phyloP scores from a whole-genome alignment of 2,329 filamentous ascomycete species.

The Scedosporium boydii region DNA sequence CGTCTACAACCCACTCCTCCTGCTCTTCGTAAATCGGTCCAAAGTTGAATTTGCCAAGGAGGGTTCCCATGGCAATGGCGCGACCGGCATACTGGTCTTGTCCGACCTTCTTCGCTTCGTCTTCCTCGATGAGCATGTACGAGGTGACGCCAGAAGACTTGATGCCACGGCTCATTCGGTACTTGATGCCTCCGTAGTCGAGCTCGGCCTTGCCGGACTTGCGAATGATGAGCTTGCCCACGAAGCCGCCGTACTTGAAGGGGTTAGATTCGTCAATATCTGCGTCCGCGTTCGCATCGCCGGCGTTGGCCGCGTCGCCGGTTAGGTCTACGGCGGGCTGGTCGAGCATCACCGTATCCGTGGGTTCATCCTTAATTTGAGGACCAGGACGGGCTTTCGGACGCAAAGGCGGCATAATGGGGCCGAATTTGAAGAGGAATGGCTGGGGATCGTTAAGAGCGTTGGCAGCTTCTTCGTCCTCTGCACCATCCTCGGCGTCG shows the following conservation, averaged over 20 bases:
- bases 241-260: constrained; percentile 42
- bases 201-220: constrained; percentile 54
- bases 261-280: constrained; percentile 24
- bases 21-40: constrained; percentile 50
- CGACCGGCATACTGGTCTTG: constrained; percentile 26
- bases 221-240: constrained; percentile 51
- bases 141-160: constrained; percentile 32
- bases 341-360: constrained; percentile 25
- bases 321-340: constrained; percentile 33
- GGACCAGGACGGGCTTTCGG: constrained; percentile 15
- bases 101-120: constrained; percentile 42
- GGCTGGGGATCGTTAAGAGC: constrained; percentile 5
- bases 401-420: constrained; percentile 46
- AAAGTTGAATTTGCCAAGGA: constrained; percentile 52
- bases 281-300: constrained; percentile 18
- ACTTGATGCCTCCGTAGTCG: constrained; percentile 49
- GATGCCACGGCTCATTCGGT: constrained; percentile 41
- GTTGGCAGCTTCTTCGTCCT: constrained; percentile 9
- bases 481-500: constrained; percentile 12
- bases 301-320: constrained; percentile 13
- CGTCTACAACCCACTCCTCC: constrained; percentile 40
- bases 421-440: constrained; percentile 53
- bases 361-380: constrained; percentile 33
- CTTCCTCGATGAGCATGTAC: constrained; percentile 41
- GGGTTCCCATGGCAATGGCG: constrained; percentile 47